These are phyloP conservation scores for Podosphaera fusca DNA, from an alignment of 2,329 filamentous ascomycete genomes.

Conservation along the genomic window DNA sequence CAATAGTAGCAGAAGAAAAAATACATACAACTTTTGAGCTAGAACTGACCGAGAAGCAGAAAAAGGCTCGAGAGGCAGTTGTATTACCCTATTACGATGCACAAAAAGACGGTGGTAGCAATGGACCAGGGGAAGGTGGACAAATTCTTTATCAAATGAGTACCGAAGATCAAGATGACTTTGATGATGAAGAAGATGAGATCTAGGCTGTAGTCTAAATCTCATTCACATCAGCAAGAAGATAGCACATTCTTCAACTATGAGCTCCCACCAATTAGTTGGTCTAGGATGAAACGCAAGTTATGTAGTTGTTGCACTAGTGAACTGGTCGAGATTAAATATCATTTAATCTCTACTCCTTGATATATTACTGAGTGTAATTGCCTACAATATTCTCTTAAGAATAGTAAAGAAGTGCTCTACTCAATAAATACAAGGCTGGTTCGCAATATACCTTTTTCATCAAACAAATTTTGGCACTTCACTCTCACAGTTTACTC, in stretches of 20 bases:
- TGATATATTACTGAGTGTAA: no score
- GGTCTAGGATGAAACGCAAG: background rate
- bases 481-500: no score
- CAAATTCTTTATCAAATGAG: conserved; percentile 95
- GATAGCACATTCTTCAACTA: background rate
- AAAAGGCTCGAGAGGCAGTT: conserved; percentile 64
- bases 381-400: no score
- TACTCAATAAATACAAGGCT: no score
- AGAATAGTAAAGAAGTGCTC: no score
- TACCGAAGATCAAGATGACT: conserved; percentile 86
- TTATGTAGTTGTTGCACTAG: background rate
- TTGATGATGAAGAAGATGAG: conserved; percentile 62
- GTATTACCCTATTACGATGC: conserved; percentile 93
- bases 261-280: background rate
- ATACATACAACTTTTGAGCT: conserved; percentile 63
- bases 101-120: conserved; percentile 49
- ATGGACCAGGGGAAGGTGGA: conserved; percentile 58
- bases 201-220: conserved; percentile 5
- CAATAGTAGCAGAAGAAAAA: conserved; percentile 19
- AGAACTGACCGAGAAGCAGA: conserved; percentile 74
- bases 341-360: background rate
- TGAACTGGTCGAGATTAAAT: background rate
- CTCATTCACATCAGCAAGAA: background rate
- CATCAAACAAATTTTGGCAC: no score
- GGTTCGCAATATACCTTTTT: no score